phyloP scores from a whole-genome alignment of 768 basidiomycete species.

The Amanita subjunquillea region DNA sequence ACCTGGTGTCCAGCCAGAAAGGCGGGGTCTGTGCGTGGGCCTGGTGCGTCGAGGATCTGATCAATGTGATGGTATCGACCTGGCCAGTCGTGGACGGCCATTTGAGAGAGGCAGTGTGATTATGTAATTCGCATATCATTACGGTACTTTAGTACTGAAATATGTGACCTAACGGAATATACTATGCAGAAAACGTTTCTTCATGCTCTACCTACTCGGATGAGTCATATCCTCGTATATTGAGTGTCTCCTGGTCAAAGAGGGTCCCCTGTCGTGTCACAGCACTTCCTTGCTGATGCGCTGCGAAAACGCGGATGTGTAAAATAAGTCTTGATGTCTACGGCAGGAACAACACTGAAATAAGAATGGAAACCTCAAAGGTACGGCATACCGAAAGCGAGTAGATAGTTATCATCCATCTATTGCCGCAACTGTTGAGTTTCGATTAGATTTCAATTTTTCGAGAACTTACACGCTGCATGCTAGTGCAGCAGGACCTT shows the following conservation, averaged over 20 bases:
- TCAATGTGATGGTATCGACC: conserved; percentile 76
- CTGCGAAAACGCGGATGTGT: neutral
- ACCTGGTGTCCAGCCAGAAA: conserved; percentile 80
- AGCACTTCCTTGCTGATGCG: neutral
- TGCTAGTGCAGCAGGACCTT: neutral
- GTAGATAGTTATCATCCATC: neutral
- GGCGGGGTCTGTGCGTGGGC: conserved; percentile 81
- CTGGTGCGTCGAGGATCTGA: conserved; percentile 74
- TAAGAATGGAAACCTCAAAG: too few relatives aligned
- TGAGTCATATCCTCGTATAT: neutral
- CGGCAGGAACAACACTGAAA: too few relatives aligned
- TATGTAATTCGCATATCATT: too few relatives aligned
- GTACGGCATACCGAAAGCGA: neutral
- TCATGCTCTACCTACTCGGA: too few relatives aligned
- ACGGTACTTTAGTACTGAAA: too few relatives aligned
- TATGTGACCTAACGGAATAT: too few relatives aligned
- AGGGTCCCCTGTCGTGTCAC: neutral
- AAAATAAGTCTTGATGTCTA: neutral
- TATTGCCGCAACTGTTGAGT: neutral
- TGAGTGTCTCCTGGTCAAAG: neutral
- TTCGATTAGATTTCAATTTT: too few relatives aligned
- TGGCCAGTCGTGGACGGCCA: conserved; percentile 25
- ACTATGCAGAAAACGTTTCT: too few relatives aligned
- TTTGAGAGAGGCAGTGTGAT: neutral
- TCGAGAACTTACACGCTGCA: neutral